Base-by-base conservation (phyloP, 1,284 basidiomycete genomes). In the Ceratobasidium sp. region DNA sequence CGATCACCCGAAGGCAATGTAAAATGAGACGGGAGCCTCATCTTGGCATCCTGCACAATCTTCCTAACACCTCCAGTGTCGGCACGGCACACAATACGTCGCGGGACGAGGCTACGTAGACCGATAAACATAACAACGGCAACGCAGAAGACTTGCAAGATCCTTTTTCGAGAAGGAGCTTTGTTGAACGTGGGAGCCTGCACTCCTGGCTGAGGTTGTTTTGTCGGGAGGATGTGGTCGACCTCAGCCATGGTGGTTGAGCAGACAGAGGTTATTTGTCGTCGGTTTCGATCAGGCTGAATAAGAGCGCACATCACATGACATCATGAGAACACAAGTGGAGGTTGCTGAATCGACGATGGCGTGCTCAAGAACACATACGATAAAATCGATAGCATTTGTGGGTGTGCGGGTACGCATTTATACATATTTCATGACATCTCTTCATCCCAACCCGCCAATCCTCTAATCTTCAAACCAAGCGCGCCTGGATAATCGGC, bases 401-500 rank as follows among this genome's bases (percentile, higher is more conserved):
- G 57, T 49, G 32, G 40, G n/a, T 37, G 19, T 22, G 25, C 7
- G 11, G 25, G 17, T n/a, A 49, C 57, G 57, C 65, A 67, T 67
- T 67, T 67, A 67, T 67, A 37, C 65, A 52, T 11, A 15, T 54
- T 64, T 34, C 71, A 74, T 37, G 71, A 52, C 71, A 74, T 74
- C 22, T 74, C 71, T 43, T 74, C 71, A n/a, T 74, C 71, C 71
- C 71, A 74, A 19, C 22, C 34, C 9, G 40, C 32, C n/a, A 43
- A n/a, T 59, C 56, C 70, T 29, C 71, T 44, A n/a, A 65, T 74
- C 49, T 74, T 74, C 59, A 74, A 37, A 22, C 71, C 71, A 22
- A 74, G 61, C n/a, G 71, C 71, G 37, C 71, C 71, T 15, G 71
- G 71, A 49, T 74, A 74, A 44, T 74, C 71, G 9, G 46, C 61